Percentiles rank a stretch among this genome's conserved stretches.
These are phyloP conservation scores for Candida pseudocylindracea DNA, from an alignment of 1,139 yeast genomes.

Conservation along the genomic window DNA sequence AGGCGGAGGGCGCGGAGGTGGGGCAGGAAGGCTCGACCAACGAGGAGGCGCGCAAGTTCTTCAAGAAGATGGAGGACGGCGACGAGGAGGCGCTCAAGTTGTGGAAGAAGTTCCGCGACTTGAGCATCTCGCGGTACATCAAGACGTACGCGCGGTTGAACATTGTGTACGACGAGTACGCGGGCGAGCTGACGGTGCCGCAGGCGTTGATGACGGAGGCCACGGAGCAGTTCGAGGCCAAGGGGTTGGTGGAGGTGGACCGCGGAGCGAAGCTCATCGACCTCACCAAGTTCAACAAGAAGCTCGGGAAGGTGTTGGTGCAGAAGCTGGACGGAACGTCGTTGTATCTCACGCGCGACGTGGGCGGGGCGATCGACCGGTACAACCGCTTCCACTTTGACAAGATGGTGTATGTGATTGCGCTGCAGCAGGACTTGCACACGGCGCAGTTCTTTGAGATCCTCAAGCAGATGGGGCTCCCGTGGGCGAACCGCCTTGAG, in stretches of 20 bases:
- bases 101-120: slow-evolving; percentile 80
- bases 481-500: slow-evolving; percentile 62
- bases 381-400: slow-evolving; percentile 69
- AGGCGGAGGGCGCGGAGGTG: slow-evolving; percentile 45
- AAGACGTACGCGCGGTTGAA: slow-evolving; percentile 83
- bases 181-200: slow-evolving; percentile 92
- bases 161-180: slow-evolving; percentile 67
- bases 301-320: slow-evolving; percentile 82
- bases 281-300: slow-evolving; percentile 69
- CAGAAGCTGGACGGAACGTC: slow-evolving; percentile 95
- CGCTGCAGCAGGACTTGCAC: slow-evolving; percentile 91
- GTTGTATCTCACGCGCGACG: slow-evolving; percentile 84
- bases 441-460: slow-evolving; percentile 89
- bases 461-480: slow-evolving; percentile 75
- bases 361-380: slow-evolving; percentile 93
- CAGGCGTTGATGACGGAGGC: slow-evolving; percentile 52
- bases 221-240: slow-evolving; percentile 35
- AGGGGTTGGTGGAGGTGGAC: slow-evolving; percentile 63
- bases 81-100: slow-evolving; percentile 57
- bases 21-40: slow-evolving; percentile 30
- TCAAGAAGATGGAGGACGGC: slow-evolving; percentile 86
- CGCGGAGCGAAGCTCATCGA: slow-evolving; percentile 85
- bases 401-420: slow-evolving; percentile 91
- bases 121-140: slow-evolving; percentile 70
- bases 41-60: slow-evolving; percentile 71